A percentile compares a stretch with the other conserved stretches of the same genome.
These are phyloP conservation scores for Apophysomyces sp. DNA, from an alignment of 371 early-diverging fungal genomes.

Conservation along the genomic window DNA sequence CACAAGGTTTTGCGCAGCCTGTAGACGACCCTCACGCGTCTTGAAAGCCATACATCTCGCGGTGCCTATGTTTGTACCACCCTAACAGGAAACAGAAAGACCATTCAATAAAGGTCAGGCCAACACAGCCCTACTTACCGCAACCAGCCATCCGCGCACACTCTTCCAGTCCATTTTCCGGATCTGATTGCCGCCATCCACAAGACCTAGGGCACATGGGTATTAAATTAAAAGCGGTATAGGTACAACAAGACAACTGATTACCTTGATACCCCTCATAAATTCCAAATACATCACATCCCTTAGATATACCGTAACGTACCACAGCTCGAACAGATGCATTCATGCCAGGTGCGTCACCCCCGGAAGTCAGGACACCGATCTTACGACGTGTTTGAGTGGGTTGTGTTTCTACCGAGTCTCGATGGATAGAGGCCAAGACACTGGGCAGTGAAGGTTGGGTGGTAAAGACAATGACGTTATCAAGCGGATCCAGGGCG, in stretches of 20 bases:
- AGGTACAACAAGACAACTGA: too few relatives aligned
- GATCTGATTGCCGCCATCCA: conserved; percentile 91
- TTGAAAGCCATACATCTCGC: conserved; percentile 92
- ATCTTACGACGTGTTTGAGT: conserved; percentile 52
- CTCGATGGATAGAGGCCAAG: background rate
- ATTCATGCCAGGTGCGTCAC: conserved; percentile 99
- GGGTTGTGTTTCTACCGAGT: conserved; percentile 8
- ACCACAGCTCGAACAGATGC: conserved; percentile 94
- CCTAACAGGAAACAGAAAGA: conserved; percentile 38
- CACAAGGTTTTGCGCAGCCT: conserved; percentile 88
- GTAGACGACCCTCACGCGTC: conserved; percentile 84
- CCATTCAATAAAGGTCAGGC: background rate
- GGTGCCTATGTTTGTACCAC: conserved; percentile 98
- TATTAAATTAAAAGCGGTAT: too few relatives aligned
- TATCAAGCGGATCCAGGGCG: conserved; percentile 78
- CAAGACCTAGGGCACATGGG: too few relatives aligned
- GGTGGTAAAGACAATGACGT: conserved; percentile 69
- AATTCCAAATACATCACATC: conserved; percentile 88
- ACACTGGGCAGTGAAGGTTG: conserved; percentile 44
- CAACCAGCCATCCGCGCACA: conserved; percentile 82
- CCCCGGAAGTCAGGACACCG: conserved; percentile 97
- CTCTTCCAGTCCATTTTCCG: conserved; percentile 88
- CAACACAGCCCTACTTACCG: conserved; percentile 49
- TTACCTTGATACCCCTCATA: conserved; percentile 97
- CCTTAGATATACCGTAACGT: conserved; percentile 82